Percentiles rank a stretch among this genome's conserved stretches.
phyloP scores from a whole-genome alignment of 495 filamentous ascomycete species.

The Hypoxylon fuscum region DNA sequence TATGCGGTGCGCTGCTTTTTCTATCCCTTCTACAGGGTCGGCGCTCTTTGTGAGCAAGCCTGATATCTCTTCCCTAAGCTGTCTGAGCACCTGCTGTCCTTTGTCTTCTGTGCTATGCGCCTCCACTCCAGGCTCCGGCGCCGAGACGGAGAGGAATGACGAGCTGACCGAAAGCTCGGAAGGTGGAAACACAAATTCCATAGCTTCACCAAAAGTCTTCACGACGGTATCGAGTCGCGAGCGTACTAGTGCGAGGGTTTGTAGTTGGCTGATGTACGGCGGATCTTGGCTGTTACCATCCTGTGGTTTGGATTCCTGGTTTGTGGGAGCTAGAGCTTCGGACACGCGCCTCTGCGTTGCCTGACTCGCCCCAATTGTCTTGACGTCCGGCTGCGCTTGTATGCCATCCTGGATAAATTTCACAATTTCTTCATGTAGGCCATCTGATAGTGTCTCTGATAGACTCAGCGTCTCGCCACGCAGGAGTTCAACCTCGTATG shows the following conservation, averaged over 20 bases:
- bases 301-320: slow-evolving; percentile 23
- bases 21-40: slow-evolving; percentile 64
- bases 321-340: slow-evolving; percentile 20
- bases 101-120: slow-evolving; percentile 76
- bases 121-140: slow-evolving; percentile 72
- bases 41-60: slow-evolving; percentile 66
- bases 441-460: slow-evolving; percentile 78
- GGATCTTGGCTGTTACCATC: slow-evolving; percentile 60
- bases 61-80: slow-evolving; percentile 75
- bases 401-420: slow-evolving; percentile 70
- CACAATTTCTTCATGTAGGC: slow-evolving; percentile 71
- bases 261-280: slow-evolving; percentile 76
- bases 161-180: slow-evolving; percentile 76
- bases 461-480: slow-evolving; percentile 83
- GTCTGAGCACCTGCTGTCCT: slow-evolving; percentile 74
- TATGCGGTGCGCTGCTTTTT: slow-evolving; percentile 75
- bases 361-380: slow-evolving; percentile 19
- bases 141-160: slow-evolving; percentile 82
- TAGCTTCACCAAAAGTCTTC: slow-evolving; percentile 88
- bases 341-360: slow-evolving; percentile 41
- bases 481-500: slow-evolving; percentile 94
- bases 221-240: slow-evolving; percentile 84
- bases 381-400: slow-evolving; percentile 31
- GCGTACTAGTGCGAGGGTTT: slow-evolving; percentile 84
- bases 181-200: slow-evolving; percentile 90